phyloP scores from a whole-genome alignment of 371 early-diverging fungal species.

The Massospora cicadina region DNA sequence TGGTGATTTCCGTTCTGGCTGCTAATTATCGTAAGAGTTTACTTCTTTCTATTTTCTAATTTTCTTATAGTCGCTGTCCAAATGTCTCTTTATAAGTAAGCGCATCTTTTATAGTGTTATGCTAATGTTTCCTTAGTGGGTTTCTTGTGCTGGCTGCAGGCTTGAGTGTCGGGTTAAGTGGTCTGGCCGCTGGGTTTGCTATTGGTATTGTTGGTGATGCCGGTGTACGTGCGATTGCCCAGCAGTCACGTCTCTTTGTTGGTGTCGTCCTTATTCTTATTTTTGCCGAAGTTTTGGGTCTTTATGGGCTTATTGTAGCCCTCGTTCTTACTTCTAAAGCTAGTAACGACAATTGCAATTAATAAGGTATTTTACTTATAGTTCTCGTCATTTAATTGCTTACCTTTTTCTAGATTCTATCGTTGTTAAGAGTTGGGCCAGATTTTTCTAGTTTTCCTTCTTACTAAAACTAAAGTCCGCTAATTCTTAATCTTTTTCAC shows the following conservation, averaged over 20 bases:
- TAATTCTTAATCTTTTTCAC: too few species aligned
- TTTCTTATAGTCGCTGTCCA: constrained; percentile 18
- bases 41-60: background rate
- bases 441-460: too few species aligned
- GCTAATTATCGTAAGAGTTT: constrained; percentile 43
- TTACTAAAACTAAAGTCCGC: too few species aligned
- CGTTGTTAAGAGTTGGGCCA: too few species aligned
- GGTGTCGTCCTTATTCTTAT: constrained; percentile 76
- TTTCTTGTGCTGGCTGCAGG: constrained; percentile 77
- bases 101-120: background rate
- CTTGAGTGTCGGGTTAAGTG: constrained; percentile 65
- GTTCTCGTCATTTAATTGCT: too few species aligned
- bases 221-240: constrained; percentile 65
- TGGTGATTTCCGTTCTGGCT: constrained; percentile 71
- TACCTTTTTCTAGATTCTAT: too few species aligned
- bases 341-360: constrained; percentile 2
- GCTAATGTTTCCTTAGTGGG: constrained; percentile 22
- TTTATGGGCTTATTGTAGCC: constrained; percentile 76
- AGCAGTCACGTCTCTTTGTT: constrained; percentile 64
- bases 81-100: constrained; percentile 37
- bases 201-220: constrained; percentile 83
- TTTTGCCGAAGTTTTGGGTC: constrained; percentile 86
- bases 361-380: too few species aligned
- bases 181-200: constrained; percentile 81
- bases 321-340: constrained; percentile 65